A percentile compares a stretch with the other conserved stretches of the same genome.
These are phyloP conservation scores for Boletus rex-veris DNA, from an alignment of 768 basidiomycete genomes.

Conservation along the genomic window DNA sequence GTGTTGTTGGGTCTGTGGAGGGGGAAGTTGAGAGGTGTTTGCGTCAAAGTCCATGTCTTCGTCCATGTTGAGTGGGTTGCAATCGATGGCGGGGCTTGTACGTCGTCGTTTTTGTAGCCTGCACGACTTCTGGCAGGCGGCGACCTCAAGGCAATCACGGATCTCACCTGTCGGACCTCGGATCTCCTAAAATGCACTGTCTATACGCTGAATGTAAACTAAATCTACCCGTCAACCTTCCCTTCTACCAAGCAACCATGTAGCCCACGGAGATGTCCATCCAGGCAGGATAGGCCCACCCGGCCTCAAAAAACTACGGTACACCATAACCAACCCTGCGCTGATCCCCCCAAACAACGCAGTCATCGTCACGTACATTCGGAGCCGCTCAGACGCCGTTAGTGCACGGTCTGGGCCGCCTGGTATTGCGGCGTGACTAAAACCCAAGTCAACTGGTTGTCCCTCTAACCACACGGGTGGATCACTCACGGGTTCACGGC, in stretches of 20 bases:
- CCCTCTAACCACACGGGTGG: conserved; percentile 1
- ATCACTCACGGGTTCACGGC: conserved; percentile 81
- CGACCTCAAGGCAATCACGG: conserved; percentile 37
- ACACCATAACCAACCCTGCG: conserved; percentile 66
- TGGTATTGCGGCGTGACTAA: conserved; percentile 64
- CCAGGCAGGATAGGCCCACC: conserved; percentile 48
- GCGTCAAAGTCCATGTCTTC: conserved; percentile 73
- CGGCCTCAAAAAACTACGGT: conserved; percentile 64
- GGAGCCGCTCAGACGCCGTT: conserved; percentile 63
- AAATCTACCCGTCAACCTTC: conserved; percentile 22
- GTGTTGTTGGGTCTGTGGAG: conserved; percentile 35
- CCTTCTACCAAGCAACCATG: conserved; percentile 62
- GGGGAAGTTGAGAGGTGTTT: conserved; percentile 30
- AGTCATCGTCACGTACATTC: conserved; percentile 69
- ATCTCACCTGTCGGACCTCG: conserved; percentile 35
- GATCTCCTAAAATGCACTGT: conserved; percentile 25
- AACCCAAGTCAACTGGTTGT: conserved; percentile 8
- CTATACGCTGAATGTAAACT: conserved; percentile 15
- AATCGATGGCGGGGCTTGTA: conserved; percentile 15
- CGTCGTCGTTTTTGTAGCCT: conserved; percentile 15
- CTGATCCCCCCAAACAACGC: conserved; percentile 72
- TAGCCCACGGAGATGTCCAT: conserved; percentile 61
- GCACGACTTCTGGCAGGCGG: conserved; percentile 23
- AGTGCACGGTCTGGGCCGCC: conserved; percentile 80
- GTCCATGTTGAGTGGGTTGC: conserved; percentile 53